Conservation (phyloP, 805 yeast genomes). For the Metschnikowia bowlesiae region DNA sequence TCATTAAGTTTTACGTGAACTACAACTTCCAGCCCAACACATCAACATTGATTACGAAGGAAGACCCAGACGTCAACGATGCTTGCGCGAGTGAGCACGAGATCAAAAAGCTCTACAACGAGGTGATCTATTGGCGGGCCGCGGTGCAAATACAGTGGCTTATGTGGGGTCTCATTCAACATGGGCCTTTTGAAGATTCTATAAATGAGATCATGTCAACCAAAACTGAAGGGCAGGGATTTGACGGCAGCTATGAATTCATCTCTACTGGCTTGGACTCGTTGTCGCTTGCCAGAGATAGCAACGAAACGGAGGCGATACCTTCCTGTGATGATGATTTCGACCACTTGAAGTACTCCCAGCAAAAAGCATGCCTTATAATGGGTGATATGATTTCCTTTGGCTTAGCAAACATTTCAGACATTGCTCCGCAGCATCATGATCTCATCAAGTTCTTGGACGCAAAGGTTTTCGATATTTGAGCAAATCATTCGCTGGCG, state of each 20-base stretch:
- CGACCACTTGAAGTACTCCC: slow-evolving; percentile 70
- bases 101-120: slow-evolving; percentile 54
- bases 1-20: slow-evolving; percentile 74
- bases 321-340: slow-evolving; percentile 56
- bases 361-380: slow-evolving; percentile 67
- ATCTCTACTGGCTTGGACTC: slow-evolving; percentile 52
- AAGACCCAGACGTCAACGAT: slow-evolving; percentile 17
- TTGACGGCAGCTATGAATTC: slow-evolving; percentile 38
- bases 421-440: slow-evolving; percentile 23
- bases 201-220: slow-evolving; percentile 15
- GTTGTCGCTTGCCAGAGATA: slow-evolving; percentile 21
- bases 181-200: slow-evolving; percentile 38
- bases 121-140: slow-evolving; percentile 74
- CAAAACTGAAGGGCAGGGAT: slow-evolving; percentile 29
- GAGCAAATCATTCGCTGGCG: neutral
- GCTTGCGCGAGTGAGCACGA: slow-evolving; percentile 26
- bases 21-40: slow-evolving; percentile 42
- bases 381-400: slow-evolving; percentile 70
- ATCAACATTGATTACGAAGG: slow-evolving; percentile 25
- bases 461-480: slow-evolving; percentile 14
- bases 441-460: slow-evolving; percentile 39
- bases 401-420: slow-evolving; percentile 42
- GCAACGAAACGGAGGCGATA: slow-evolving; percentile 28
- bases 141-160: slow-evolving; percentile 78
- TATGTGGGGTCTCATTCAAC: slow-evolving; percentile 87